Base-by-base conservation (phyloP, 768 basidiomycete genomes). In the Candolleomyces aberdarensis region DNA sequence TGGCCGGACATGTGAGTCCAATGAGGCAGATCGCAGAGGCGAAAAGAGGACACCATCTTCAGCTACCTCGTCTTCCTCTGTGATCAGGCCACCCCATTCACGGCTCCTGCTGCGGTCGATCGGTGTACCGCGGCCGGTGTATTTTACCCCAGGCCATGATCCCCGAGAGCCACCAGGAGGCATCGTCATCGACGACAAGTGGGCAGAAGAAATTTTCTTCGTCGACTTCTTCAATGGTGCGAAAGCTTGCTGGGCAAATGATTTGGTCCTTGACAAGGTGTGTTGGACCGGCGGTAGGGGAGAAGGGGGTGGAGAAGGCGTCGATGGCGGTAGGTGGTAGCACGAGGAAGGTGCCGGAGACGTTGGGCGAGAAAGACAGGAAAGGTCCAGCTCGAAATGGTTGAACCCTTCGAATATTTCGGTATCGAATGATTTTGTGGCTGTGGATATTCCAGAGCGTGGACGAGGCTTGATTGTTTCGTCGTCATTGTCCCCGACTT, bases 81-180 rank as follows among this genome's bases (percentile, higher is more conserved):
- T 64, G 22, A 70, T 71, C 6, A 74, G 59, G 0, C 74, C 79
- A 29, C 75, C 77, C 82, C 81, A 83, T 65, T 82, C 77, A 22
- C 75, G 70, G 26, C 76, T 68, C 56, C 81, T 70, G 40, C 67
- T 75, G 15, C 69, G 75, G 63, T 82, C 81, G 17, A 82, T 74
- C 1, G 80, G 82, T 1, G 82, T 83, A 1, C 81, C 81, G 20
- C 80, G 72, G 11, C 79, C 81, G 6, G 81, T 75, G 62, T 80
- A 80, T 51, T 71, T 72, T 43, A 76, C 67, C 17, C 78, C 68
- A 0, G 80, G 80, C 78, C 79, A 80, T 1, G 82, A 78, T 5
- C 78, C 77, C 9, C 76, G 68, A 13, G 71, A 63, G n/a, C 70
- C 63, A 0, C 70, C 63, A 0, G 74, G 68, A 0, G 73, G 65